Conservation (phyloP, 2,329 filamentous ascomycete species). For the Paecilomyces sp. region DNA sequence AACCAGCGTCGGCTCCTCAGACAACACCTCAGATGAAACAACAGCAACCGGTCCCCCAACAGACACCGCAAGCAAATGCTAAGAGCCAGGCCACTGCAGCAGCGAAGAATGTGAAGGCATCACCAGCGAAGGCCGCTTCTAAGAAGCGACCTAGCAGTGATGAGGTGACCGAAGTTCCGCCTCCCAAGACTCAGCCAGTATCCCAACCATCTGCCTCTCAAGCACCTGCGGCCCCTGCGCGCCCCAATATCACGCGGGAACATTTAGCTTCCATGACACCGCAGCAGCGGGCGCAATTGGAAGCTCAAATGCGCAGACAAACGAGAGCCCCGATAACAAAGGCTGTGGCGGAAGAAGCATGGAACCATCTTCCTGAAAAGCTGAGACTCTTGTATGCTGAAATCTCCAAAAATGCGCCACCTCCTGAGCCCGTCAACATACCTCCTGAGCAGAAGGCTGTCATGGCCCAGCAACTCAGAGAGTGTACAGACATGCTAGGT, state of each 20-base stretch:
- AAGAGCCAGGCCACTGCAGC: slow-evolving; percentile 21
- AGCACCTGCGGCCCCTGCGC: slow-evolving; percentile 12
- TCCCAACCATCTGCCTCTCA: slow-evolving; percentile 14
- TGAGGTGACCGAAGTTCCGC: slow-evolving; percentile 38
- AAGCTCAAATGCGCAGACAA: slow-evolving; percentile 28
- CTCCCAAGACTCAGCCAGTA: slow-evolving; percentile 25
- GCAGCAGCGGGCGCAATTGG: slow-evolving; percentile 33
- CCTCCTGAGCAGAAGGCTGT: slow-evolving; percentile 30
- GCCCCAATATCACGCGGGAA: slow-evolving; percentile 23
- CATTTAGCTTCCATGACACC: slow-evolving; percentile 33
- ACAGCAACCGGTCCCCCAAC: slow-evolving; percentile 12
- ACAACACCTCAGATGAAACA: slow-evolving; percentile 17
- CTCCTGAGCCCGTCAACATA: slow-evolving; percentile 25
- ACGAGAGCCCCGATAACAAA: slow-evolving; percentile 23
- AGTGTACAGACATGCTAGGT: slow-evolving; percentile 33
- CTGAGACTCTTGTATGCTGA: slow-evolving; percentile 33
- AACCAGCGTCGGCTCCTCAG: slow-evolving; percentile 15
- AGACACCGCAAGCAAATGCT: slow-evolving; percentile 12
- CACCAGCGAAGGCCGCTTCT: slow-evolving; percentile 23
- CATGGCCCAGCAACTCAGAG: slow-evolving; percentile 34
- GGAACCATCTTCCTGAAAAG: slow-evolving; percentile 31
- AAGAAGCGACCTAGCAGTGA: slow-evolving; percentile 41
- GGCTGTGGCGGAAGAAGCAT: slow-evolving; percentile 29
- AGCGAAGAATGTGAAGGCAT: slow-evolving; percentile 18
- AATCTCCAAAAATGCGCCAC: slow-evolving; percentile 22